Percentiles rank a stretch among this genome's conserved stretches.
Evolutionary conservation across 2,329 filamentous ascomycete genomes (phyloP).

Genomic region (Fusarium sambucinum): DNA sequence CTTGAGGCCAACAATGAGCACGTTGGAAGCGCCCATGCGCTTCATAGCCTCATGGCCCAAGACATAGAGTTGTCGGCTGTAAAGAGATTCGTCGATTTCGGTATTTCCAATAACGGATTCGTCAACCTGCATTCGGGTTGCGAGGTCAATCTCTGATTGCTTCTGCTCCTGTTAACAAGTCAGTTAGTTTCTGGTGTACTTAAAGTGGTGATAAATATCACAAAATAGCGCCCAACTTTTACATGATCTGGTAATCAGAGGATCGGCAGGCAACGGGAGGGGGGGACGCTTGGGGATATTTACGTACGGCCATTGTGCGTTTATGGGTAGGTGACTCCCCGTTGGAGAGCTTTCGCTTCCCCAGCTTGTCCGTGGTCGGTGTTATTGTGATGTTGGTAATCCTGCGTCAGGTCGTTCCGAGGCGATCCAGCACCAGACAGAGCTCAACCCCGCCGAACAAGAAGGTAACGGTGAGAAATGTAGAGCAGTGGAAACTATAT

Average conservation of each 20-base stretch:
- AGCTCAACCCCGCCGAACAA: conserved; percentile 54
- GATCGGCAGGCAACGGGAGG: not conserved
- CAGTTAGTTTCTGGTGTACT: conserved; percentile 20
- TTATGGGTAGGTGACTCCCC: conserved; percentile 69
- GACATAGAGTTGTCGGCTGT: conserved; percentile 80
- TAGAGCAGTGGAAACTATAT: not conserved
- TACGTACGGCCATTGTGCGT: conserved; percentile 71
- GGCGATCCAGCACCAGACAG: conserved; percentile 52
- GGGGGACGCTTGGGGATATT: not conserved
- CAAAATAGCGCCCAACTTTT: conserved; percentile 1
- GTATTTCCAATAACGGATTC: conserved; percentile 65
- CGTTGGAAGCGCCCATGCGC: conserved; percentile 96
- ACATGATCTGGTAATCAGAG: conserved; percentile 15
- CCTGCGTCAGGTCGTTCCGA: conserved; percentile 37
- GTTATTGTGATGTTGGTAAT: conserved; percentile 54
- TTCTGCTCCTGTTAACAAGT: conserved; percentile 59
- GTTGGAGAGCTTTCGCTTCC: conserved; percentile 75
- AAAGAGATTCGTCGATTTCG: conserved; percentile 79
- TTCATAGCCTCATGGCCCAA: conserved; percentile 90
- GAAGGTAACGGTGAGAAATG: conserved; percentile 28
- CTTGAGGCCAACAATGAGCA: conserved; percentile 91
- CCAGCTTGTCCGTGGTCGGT: conserved; percentile 63
- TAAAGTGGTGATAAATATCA: not conserved
- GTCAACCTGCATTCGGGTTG: conserved; percentile 75
- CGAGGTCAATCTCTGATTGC: conserved; percentile 70